Percentiles rank a stretch among this genome's conserved stretches.
Conservation (phyloP, 2,329 filamentous ascomycete genomes). For the Colletotrichum chrysophilum region DNA sequence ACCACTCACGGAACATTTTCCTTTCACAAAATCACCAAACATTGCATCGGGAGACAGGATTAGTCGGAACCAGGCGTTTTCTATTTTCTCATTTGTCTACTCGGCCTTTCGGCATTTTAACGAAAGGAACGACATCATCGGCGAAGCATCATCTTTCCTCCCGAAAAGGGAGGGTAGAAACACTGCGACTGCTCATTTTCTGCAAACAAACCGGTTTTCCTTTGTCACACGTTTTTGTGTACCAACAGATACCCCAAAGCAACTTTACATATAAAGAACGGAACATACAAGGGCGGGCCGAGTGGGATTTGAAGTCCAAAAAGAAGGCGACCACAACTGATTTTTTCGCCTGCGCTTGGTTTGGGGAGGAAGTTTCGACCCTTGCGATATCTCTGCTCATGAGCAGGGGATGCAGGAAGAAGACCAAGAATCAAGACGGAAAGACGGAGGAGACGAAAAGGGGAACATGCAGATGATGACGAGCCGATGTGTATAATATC, state of each 20-base stretch:
- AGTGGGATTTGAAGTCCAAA: not conserved
- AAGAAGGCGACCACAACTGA: not conserved
- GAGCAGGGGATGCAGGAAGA: not conserved
- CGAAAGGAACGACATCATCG: slow-evolving; percentile 7
- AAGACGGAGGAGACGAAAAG: not conserved
- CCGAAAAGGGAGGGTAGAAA: not conserved
- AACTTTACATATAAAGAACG: slow-evolving; percentile 20
- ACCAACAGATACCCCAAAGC: slow-evolving; percentile 24
- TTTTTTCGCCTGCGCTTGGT: not conserved
- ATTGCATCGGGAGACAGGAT: slow-evolving; percentile 4
- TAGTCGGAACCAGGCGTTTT: slow-evolving; percentile 19
- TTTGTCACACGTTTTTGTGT: slow-evolving; percentile 22
- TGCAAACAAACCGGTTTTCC: slow-evolving; percentile 1
- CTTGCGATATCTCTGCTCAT: not conserved
- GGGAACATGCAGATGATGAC: not conserved
- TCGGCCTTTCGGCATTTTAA: not conserved
- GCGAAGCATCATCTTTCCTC: not conserved
- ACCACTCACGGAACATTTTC: slow-evolving; percentile 21
- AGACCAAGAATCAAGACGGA: not conserved
- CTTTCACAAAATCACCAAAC: not conserved
- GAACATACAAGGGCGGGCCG: slow-evolving; percentile 15
- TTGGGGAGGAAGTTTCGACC: not conserved
- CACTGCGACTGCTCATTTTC: not conserved
- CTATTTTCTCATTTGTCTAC: not conserved
- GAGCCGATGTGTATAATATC: slow-evolving; percentile 13